Evolutionary conservation across 352 stramenopile species (phyloP).

Genomic region (Phytophthora litchii): DNA sequence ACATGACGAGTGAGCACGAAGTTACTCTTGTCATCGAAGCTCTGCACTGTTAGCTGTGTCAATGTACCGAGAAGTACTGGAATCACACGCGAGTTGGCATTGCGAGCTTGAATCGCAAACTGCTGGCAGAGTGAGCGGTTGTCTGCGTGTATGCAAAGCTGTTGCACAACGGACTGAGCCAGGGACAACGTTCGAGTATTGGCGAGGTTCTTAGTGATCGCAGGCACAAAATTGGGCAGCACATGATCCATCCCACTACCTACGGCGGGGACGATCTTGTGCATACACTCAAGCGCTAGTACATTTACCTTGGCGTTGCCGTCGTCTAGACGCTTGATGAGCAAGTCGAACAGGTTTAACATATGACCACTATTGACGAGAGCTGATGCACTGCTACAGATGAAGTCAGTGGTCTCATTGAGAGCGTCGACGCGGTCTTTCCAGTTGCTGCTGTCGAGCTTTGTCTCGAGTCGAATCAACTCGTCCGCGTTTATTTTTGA

Average conservation of each 20-base stretch:
- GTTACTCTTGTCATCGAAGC: conserved; percentile 56
- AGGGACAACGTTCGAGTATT: conserved; percentile 58
- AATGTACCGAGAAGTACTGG: conserved; percentile 64
- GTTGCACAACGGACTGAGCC: conserved; percentile 45
- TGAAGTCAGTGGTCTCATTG: conserved; percentile 42
- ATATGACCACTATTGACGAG: conserved; percentile 48
- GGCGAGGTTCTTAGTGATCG: conserved; percentile 59
- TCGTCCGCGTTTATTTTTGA: conserved; percentile 44
- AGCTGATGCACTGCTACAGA: conserved; percentile 25
- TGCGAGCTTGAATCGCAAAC: conserved; percentile 49
- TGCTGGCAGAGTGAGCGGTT: conserved; percentile 61
- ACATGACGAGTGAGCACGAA: conserved; percentile 68
- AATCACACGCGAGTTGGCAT: conserved; percentile 65
- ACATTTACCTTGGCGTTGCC: conserved; percentile 78
- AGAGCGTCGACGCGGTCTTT: conserved; percentile 79
- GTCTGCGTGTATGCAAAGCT: conserved; percentile 55
- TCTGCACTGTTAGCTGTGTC: conserved; percentile 34
- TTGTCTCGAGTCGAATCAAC: conserved; percentile 46
- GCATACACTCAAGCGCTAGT: conserved; percentile 62
- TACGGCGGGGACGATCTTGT: conserved; percentile 53
- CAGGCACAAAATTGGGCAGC: conserved; percentile 57
- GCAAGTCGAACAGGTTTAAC: conserved; percentile 63
- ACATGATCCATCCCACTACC: conserved; percentile 65
- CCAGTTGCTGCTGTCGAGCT: conserved; percentile 78
- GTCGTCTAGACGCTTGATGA: conserved; percentile 77